Evolutionary conservation across 305 asterid genomes (phyloP).

Genomic region (Fraxinus dipetala): DNA sequence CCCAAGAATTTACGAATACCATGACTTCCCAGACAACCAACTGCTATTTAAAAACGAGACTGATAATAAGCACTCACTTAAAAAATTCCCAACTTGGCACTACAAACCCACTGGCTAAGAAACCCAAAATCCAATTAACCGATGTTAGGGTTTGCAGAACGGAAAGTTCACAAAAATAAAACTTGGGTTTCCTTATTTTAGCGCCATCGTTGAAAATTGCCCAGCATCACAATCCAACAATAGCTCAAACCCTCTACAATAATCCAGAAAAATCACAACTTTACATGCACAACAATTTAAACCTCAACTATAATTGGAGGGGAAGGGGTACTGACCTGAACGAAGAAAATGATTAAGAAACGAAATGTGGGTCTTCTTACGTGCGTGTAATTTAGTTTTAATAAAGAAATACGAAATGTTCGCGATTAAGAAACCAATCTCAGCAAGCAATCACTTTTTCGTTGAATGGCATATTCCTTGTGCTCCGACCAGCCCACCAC

Average conservation of each 20-base stretch:
- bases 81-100: conserved; percentile 11
- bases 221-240: conserved; percentile 6
- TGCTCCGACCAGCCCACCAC: conserved; percentile 13
- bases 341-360: conserved; percentile 11
- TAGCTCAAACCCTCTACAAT: conserved; percentile 12
- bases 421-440: conserved; percentile 32
- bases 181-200: neutral
- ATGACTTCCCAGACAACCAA: neutral
- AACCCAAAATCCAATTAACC: conserved; percentile 5
- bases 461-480: conserved; percentile 42
- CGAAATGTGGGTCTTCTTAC: neutral
- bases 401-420: neutral
- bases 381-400: neutral
- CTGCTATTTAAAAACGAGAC: neutral
- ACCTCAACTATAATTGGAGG: conserved; percentile 6
- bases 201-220: conserved; percentile 11
- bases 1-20: neutral
- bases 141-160: conserved; percentile 19
- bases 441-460: conserved; percentile 28
- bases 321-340: conserved; percentile 12
- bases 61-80: neutral
- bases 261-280: neutral
- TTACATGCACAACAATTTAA: conserved; percentile 3
- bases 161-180: neutral
- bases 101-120: neutral